Percentiles rank a stretch among this genome's conserved stretches.
Evolutionary conservation across 139 green algal genomes (phyloP).

Genomic region (Tetradesmus lagerheimii): DNA sequence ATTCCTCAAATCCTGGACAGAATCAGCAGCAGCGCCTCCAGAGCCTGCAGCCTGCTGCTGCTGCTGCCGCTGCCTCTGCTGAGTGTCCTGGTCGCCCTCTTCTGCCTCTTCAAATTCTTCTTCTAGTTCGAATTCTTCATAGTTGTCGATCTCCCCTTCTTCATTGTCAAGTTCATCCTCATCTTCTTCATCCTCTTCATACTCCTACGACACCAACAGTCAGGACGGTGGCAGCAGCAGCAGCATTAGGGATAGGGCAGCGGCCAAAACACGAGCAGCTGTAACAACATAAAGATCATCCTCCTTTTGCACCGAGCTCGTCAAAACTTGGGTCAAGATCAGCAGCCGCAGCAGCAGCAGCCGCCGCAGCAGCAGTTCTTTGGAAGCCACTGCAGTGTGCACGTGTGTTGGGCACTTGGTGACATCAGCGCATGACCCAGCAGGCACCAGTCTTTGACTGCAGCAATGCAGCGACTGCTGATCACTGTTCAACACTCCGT

Average conservation of each 20-base stretch:
- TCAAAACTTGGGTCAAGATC: too few relatives aligned
- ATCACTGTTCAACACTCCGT: too few relatives aligned
- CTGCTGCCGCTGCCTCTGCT: not conserved
- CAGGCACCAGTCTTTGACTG: too few relatives aligned
- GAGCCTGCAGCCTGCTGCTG: not conserved
- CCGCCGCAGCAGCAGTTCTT: too few relatives aligned
- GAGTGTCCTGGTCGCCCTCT: not conserved
- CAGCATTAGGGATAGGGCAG: not conserved
- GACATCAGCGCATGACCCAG: too few relatives aligned
- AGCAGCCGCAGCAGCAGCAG: too few relatives aligned
- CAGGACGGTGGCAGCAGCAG: not conserved
- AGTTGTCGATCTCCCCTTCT: constrained; percentile 40
- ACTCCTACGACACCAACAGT: not conserved
- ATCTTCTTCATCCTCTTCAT: constrained; percentile 48
- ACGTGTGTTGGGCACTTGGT: too few relatives aligned
- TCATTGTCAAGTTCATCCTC: constrained; percentile 35
- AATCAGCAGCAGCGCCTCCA: not conserved
- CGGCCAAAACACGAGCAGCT: too few relatives aligned
- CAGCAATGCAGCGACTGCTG: too few relatives aligned
- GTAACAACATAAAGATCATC: too few relatives aligned
- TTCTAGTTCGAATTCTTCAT: constrained; percentile 43
- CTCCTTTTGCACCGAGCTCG: too few relatives aligned
- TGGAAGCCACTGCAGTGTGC: too few relatives aligned
- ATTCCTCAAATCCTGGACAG: not conserved
- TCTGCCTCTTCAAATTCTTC: constrained; percentile 48